Evolutionary conservation across 1,139 yeast species (phyloP), one percentile per base, ranked within the genome.

Genomic region (Nakaseomyces delphensis): DNA sequence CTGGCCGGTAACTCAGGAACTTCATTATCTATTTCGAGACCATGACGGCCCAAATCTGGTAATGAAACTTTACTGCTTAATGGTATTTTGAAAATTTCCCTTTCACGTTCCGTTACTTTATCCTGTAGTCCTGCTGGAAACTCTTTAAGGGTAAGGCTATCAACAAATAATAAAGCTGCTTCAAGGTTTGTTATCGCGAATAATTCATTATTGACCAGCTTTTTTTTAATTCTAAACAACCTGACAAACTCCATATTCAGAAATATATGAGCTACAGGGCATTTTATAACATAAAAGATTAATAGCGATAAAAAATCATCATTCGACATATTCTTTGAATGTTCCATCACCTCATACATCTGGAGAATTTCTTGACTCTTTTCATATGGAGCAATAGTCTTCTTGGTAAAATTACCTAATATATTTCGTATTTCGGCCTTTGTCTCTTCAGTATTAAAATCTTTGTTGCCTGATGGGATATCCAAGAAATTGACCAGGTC

Each of bases 151-250:
- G 73, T 67, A 3, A 72, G 66, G 14, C 71, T 65, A 36, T 72
- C 72, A n/a, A 76, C 51, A 48, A 76, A 77, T 16, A 71, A 70
- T 15, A 78, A 60, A 3, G 82, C 75, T 1, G 86, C 86, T 51
- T 79, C 84, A 39, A 76, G 62, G 54, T 79, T 79, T 2, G 85
- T 79, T 39, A 78, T 57, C 40, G 79, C 77, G 55, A 77, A 79
- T 23, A 75, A 59, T 21, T 74, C 66, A 47, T 76, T 77, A 21
- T 80, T 79, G 21, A 62, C 63, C 32, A 73, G 53, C 15, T 68
- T 64, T 20, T 60, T 56, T 29, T 66, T 64, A 46, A 77, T 74
- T 40, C 82, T 66, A 57, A 77, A 79, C 39, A 82, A 60, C 47
- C 73, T 74, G 44, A 78, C 73, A 54, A 70, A 77, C 41, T 70